phyloP scores from a whole-genome alignment of 1,284 basidiomycete species.

The Pascua sp. region DNA sequence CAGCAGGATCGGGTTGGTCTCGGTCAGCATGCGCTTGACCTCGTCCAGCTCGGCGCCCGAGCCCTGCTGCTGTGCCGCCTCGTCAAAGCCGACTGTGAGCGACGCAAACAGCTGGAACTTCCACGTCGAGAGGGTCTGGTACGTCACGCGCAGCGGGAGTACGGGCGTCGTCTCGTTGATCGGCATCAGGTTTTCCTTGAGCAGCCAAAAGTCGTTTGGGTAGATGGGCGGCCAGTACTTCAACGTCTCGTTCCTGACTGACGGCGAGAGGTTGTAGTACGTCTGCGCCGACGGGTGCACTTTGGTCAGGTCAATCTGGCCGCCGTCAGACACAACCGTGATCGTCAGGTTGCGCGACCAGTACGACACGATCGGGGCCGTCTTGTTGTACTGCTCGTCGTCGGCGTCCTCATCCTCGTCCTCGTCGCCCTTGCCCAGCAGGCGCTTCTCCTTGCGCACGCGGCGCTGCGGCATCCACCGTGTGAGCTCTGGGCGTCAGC shows the following conservation, averaged over 20 bases:
- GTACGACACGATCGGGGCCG: constrained; percentile 60
- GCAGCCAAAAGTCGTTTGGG: constrained; percentile 92
- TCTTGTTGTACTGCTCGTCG: constrained; percentile 14
- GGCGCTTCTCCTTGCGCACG: constrained; percentile 75
- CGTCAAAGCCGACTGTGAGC: constrained; percentile 76
- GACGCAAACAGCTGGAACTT: constrained; percentile 73
- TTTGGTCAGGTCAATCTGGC: constrained; percentile 57
- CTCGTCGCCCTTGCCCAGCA: constrained; percentile 60
- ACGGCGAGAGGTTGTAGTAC: constrained; percentile 57
- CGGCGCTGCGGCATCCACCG: constrained; percentile 72
- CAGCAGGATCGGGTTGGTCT: constrained; percentile 90
- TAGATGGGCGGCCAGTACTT: constrained; percentile 83
- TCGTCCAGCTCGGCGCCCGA: constrained; percentile 77
- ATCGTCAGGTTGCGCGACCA: constrained; percentile 85
- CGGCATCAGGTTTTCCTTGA: constrained; percentile 69
- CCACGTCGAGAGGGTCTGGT: constrained; percentile 76
- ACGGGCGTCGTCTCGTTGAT: constrained; percentile 70
- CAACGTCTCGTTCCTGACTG: constrained; percentile 51
- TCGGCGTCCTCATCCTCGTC: constrained; percentile 28
- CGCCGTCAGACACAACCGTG: constrained; percentile 71
- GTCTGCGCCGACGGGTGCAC: constrained; percentile 61
- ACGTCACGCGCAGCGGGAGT: constrained; percentile 74
- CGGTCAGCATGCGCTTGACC: constrained; percentile 86
- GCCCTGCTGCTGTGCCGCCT: constrained; percentile 64
- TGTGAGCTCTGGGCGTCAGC: constrained; percentile 64